Base-by-base conservation (phyloP, 2,329 filamentous ascomycete species). In the Aspergillus sp. region DNA sequence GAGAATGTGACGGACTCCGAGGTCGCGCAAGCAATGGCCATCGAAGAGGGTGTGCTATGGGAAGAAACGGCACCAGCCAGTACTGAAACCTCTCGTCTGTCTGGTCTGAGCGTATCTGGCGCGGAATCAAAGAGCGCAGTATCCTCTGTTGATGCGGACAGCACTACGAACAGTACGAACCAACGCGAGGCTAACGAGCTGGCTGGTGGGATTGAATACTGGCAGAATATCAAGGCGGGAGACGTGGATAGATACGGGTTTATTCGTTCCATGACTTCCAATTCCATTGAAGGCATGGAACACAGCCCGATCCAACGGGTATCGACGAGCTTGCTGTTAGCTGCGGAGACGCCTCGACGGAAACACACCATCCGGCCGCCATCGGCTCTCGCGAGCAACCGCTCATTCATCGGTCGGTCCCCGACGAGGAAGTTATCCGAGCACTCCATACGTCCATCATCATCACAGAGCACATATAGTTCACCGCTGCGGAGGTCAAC, bases 171-270 rank as follows among this genome's bases (percentile, higher is more conserved):
- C 30, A 11, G 10, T 11, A 11, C 26, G 26, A 30, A 79, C 51
- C 69, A 73, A 46, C 75, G 78, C 57, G 79, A 84, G 56, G 72
- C 78, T 10, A 72, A 76, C 46, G 84, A 86, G 66, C 67, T 81
- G 30, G 83, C 83, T 19, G 84, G 84, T 7, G 84, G 84, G 2
- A 78, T 85, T 45, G 84, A 87, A 57, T 83, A 86, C 59, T 87
- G 83, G 83, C 76, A 82, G 54, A 78, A 86, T 65, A 70, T 87
- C 10, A 74, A 79, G 16, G 80, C 76, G 5, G 79, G 73, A 13
- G 79, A 85, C 55, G 82, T 86, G 3, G 84, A 87, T 65, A 76
- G 84, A 53, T 87, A 86, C 64, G 84, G 84, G 9, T 87, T 87
- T 68, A 86, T 87, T 47, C 68, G 66, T 10, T 57, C 57, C n/a